Percentiles rank a stretch among this genome's conserved stretches.
These are phyloP conservation scores for Pseudogymnoascus sp. DNA, from an alignment of 2,329 filamentous ascomycete genomes.

Conservation along the genomic window DNA sequence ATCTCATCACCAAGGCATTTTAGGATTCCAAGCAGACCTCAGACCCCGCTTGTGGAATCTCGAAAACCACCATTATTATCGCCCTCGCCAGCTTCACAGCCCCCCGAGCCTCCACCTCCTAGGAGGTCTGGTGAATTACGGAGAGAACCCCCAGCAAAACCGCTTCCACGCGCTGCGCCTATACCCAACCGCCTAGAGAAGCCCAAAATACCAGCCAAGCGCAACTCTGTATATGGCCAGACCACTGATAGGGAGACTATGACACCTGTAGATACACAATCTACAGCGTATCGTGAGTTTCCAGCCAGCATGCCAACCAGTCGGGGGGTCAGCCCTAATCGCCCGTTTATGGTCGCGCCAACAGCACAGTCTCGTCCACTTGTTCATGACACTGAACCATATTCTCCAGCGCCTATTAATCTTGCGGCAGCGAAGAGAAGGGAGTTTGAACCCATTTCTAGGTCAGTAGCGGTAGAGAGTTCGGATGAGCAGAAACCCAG, in stretches of 20 bases:
- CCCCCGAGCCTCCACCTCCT: constrained; percentile 59
- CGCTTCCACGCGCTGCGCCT: constrained; percentile 37
- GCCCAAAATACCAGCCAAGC: constrained; percentile 50
- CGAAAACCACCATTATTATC: constrained; percentile 43
- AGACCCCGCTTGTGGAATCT: constrained; percentile 46
- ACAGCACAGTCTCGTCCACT: not conserved
- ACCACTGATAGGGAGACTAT: not conserved
- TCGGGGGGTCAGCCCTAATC: constrained; percentile 4
- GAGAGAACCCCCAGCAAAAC: constrained; percentile 37
- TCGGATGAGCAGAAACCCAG: not conserved
- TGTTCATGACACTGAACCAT: not conserved
- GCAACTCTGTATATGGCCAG: constrained; percentile 18
- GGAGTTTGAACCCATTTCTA: not conserved
- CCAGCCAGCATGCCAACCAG: constrained; percentile 2
- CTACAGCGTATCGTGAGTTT: not conserved
- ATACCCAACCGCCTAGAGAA: constrained; percentile 78
- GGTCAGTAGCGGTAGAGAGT: not conserved
- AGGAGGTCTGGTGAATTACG: constrained; percentile 55
- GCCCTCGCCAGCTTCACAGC: constrained; percentile 37
- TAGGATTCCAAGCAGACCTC: constrained; percentile 50
- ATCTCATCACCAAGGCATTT: constrained; percentile 38
- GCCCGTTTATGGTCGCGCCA: not conserved
- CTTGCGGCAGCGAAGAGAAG: not conserved
- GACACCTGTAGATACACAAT: not conserved
- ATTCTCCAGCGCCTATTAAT: not conserved